Base-by-base conservation (phyloP, 306 rosid species). In the Pterocarpus santalinus region DNA sequence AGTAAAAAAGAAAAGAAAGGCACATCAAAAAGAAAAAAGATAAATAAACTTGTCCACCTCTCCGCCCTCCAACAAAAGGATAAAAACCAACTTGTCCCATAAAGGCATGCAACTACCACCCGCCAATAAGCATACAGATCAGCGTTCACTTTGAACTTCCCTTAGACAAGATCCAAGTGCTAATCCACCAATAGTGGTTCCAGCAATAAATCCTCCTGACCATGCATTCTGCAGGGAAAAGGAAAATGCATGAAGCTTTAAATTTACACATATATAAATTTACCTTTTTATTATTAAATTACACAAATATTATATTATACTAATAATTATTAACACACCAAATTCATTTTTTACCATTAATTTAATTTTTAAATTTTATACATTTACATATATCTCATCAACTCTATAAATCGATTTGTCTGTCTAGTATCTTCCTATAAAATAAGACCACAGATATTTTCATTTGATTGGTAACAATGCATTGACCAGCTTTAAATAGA, bases 171-270 rank as follows among this genome's bases (percentile, higher is more conserved):
- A 46, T 39, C 72, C 62, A 65, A 47, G 76, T 11, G 86, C 89
- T 65, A 81, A 90, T 67, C 84, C 83, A 75, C 95, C 97, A 11
- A 92, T 89, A 52, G 87, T 89, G 77, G 94, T 89, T 85, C 97
- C 98, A 11, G 97, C 97, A 57, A 88, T 84, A 81, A 86, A 90
- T 73, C 95, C 98, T 58, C 95, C 97, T 3, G 95, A 92, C 98
- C 97, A 95, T 75, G 97, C 97, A 88, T 91, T 94, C 97, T 94
- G 94, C 35, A 69, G 5, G 72, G 51, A 81, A 67, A 56, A 65
- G 55, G 41, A 76, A 63, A 80, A 85, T n/a, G 68, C 57, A 51
- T 51, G 5, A 14, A 4, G 57, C 5, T 51, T 12, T 60, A 28
- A 32, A 5, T 47, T 9, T 4, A 8, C 11, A 30, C 41, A 32